A percentile compares a stretch with the other conserved stretches of the same genome.
Conservation (phyloP, 1,139 yeast species). For the Candida neerlandica region DNA sequence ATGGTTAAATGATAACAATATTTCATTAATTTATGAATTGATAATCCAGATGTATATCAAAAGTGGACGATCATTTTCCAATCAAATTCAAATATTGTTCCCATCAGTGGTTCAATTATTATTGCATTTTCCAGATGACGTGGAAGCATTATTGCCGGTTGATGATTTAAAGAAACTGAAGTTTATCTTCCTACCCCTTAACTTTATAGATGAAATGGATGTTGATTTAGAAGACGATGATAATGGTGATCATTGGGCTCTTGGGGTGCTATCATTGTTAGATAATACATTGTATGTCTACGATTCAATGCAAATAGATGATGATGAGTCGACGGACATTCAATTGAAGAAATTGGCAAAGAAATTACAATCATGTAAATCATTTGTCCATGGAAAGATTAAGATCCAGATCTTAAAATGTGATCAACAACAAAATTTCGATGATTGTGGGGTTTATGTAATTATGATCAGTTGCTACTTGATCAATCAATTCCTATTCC, state of each 20-base stretch:
- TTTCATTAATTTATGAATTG: conserved; percentile 64
- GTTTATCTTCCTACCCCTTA: conserved; percentile 44
- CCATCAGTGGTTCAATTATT: conserved; percentile 46
- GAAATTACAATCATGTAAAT: conserved; percentile 27
- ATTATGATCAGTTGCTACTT: conserved; percentile 44
- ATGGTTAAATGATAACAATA: conserved; percentile 76
- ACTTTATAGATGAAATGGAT: conserved; percentile 37
- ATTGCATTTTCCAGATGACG: conserved; percentile 37
- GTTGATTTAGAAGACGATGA: conserved; percentile 34
- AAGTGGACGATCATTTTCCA: conserved; percentile 16
- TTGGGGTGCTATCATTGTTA: conserved; percentile 34
- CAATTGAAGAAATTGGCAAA: conserved; percentile 23
- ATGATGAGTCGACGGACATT: conserved; percentile 20
- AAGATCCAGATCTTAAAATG: conserved; percentile 32
- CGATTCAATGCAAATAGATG: conserved; percentile 40
- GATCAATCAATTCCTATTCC: conserved; percentile 26
- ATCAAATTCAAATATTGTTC: conserved; percentile 34
- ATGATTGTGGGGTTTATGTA: conserved; percentile 50
- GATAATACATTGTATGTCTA: conserved; percentile 38
- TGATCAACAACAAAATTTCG: conserved; percentile 48
- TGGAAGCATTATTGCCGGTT: conserved; percentile 32
- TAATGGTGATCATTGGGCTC: conserved; percentile 50
- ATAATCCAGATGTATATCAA: conserved; percentile 29
- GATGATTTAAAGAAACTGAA: conserved; percentile 36
- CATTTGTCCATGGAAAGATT: conserved; percentile 22